Evolutionary conservation across 371 early-diverging fungal species (phyloP).

Genomic region (Rhizopus arrhizus): DNA sequence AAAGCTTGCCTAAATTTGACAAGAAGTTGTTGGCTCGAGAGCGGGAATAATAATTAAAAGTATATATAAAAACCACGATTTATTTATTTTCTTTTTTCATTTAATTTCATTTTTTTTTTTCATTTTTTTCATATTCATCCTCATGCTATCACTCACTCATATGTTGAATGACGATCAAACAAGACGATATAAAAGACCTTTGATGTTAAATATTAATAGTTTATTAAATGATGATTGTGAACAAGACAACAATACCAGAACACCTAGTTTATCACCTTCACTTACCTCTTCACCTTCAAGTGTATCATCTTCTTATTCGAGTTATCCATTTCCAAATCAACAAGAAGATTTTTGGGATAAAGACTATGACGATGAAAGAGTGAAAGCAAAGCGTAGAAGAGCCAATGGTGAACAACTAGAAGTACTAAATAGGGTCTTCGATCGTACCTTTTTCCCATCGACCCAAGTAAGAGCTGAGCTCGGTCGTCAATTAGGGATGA

Average conservation of each 20-base stretch:
- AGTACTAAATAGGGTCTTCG: slow-evolving; percentile 59
- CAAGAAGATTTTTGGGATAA: slow-evolving; percentile 20
- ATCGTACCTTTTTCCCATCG: slow-evolving; percentile 64
- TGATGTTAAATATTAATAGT: slow-evolving; percentile 43
- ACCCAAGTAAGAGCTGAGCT: slow-evolving; percentile 84
- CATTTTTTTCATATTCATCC: slow-evolving; percentile 4
- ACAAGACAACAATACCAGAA: slow-evolving; percentile 13
- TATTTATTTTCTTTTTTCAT: slow-evolving; percentile 6
- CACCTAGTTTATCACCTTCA: slow-evolving; percentile 39
- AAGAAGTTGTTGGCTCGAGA: neutral
- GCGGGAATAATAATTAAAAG: too few species aligned
- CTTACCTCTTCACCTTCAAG: slow-evolving; percentile 38
- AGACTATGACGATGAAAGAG: slow-evolving; percentile 19
- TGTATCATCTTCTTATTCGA: slow-evolving; percentile 24
- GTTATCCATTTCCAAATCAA: slow-evolving; percentile 30
- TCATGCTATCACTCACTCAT: slow-evolving; percentile 29
- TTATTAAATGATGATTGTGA: slow-evolving; percentile 21
- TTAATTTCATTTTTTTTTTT: slow-evolving; percentile 14
- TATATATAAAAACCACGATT: neutral
- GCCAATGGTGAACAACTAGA: slow-evolving; percentile 58
- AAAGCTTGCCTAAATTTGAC: neutral
- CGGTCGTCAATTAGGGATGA: slow-evolving; percentile 88
- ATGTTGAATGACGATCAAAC: slow-evolving; percentile 18
- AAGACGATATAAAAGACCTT: slow-evolving; percentile 31
- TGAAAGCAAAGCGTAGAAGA: slow-evolving; percentile 56